Evolutionary conservation across 2,329 filamentous ascomycete species (phyloP), one percentile per base, ranked within the genome.

Genomic region (Fusarium sp.): DNA sequence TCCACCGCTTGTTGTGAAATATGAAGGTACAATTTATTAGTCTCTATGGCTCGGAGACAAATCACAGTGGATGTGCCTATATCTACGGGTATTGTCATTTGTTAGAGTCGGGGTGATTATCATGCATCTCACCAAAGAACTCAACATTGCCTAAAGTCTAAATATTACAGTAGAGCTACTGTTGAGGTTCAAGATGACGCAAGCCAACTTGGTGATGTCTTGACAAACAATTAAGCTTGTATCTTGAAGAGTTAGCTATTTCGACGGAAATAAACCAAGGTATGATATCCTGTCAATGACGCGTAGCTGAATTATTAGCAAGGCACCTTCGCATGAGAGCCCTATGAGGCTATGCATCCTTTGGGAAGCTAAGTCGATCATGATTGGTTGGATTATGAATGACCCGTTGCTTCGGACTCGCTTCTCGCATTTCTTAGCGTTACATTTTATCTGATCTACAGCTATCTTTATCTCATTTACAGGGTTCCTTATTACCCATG

Each of bases 401-500:
- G 39, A 56, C 41, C 25, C 49, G 21, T 42, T 25, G 28, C 51
- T 26, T 65, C 62, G 62, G 62, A 65, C 54, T 65, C 62, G 62
- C 62, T 61, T 55, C 43, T 65, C 61, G 61, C 53, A 60, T 34
- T 57, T 41, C 48, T 19, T 56, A 34, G 58, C 48, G 57, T 61
- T 25, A 13, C n/a, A 37, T 50, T 31, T 34, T 13, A 13, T 37
- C 19, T 58, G 26, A 37, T 39, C 37, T 6, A 7, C 16, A 16
- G 23, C 51, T 65, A 64, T 41, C 31, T 50, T 64, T 46, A 55
- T 46, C 46, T 42, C 21, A 37, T 7, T 2, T 1, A 10, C 49
- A 42, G 23, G 34, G 49, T 28, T 31, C 16, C 4, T 8, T 25
- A n/a, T 7, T n/a, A n/a, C 11, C 21, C n/a, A 42, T 52, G 7